phyloP scores from a whole-genome alignment of 805 yeast species.

The Saccharomycopsis amapae region DNA sequence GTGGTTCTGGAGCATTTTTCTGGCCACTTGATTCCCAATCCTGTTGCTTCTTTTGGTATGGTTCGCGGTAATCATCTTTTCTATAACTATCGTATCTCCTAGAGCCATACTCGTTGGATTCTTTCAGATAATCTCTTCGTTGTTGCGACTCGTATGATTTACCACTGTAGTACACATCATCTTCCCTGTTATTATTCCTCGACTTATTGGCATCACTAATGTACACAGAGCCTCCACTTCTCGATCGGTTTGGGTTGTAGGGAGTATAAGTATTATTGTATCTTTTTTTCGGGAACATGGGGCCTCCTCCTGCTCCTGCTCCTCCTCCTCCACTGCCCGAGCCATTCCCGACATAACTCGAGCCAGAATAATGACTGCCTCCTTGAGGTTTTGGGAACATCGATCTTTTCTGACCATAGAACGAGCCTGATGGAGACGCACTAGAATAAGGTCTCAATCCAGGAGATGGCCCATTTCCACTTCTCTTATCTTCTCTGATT shows the following conservation, averaged over 20 bases:
- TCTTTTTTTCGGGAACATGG: constrained; percentile 9
- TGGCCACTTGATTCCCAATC: neutral
- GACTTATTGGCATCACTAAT: constrained; percentile 14
- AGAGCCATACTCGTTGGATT: no score
- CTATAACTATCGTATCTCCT: neutral
- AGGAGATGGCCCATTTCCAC: neutral
- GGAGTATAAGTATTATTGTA: constrained; percentile 4
- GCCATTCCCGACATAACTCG: neutral
- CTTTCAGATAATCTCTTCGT: no score
- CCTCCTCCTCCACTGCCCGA: constrained; percentile 5
- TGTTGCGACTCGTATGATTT: neutral
- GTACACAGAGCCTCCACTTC: constrained; percentile 15
- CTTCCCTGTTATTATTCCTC: neutral
- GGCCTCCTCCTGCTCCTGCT: neutral
- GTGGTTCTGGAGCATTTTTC: neutral
- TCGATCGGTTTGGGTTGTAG: constrained; percentile 1
- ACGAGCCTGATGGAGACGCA: constrained; percentile 6
- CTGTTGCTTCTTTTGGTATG: neutral
- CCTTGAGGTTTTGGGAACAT: constrained; percentile 13
- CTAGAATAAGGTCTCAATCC: constrained; percentile 4
- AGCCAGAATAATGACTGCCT: constrained; percentile 7
- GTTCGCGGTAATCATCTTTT: neutral
- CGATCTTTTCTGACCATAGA: constrained; percentile 7
- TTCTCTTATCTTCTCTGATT: neutral
- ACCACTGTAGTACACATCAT: neutral